Evolutionary conservation across 345 rosid species (phyloP).

Genomic region (Arabidopsis suecica): DNA sequence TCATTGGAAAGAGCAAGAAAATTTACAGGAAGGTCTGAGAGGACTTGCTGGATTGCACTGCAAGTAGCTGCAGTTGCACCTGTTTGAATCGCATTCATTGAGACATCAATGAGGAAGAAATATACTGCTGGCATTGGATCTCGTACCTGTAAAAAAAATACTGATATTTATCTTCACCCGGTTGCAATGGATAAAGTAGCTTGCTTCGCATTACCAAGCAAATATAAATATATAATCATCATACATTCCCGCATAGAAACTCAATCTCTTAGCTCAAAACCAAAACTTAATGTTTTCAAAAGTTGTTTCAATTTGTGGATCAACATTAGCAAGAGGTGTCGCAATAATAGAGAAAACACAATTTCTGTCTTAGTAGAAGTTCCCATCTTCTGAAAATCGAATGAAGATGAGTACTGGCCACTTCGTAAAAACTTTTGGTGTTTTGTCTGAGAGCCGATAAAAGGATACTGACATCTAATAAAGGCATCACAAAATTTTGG

Average conservation of each 20-base stretch:
- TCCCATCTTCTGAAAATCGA: background rate
- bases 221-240: background rate
- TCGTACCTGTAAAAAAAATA: constrained; percentile 66
- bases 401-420: background rate
- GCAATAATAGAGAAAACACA: background rate
- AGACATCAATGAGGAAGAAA: constrained; percentile 95
- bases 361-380: background rate
- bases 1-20: constrained; percentile 7
- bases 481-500: constrained; percentile 1
- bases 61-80: constrained; percentile 99
- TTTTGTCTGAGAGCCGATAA: background rate
- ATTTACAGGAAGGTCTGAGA: constrained; percentile 93
- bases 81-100: constrained; percentile 91
- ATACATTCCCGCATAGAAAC: constrained; percentile 9
- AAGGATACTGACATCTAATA: constrained; percentile 18
- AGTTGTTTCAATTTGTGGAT: background rate
- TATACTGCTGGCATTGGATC: constrained; percentile 98
- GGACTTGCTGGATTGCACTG: constrained; percentile 91
- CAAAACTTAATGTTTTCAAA: background rate
- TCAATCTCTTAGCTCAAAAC: constrained; percentile 8
- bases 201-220: constrained; percentile 9
- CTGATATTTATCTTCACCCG: constrained; percentile 25
- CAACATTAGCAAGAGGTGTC: constrained; percentile 6
- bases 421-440: background rate
- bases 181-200: constrained; percentile 28